Percentiles rank a stretch among this genome's conserved stretches.
These are phyloP conservation scores for Ophiostoma sp. DNA, from an alignment of 2,329 filamentous ascomycete species.

Conservation along the genomic window DNA sequence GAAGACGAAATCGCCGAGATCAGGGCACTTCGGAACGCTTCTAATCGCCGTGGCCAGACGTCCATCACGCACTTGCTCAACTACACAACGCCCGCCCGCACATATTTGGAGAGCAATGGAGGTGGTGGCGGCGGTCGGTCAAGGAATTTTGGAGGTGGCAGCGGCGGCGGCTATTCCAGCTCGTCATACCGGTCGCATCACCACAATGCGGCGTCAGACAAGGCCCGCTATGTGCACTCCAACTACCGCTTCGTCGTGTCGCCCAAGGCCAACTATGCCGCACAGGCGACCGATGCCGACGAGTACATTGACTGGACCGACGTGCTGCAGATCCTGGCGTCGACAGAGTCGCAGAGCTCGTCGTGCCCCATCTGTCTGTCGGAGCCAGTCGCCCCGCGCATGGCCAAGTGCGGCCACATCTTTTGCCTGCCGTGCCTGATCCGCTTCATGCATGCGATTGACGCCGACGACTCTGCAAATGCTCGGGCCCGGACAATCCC, in stretches of 20 bases:
- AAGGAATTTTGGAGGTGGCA: conserved; percentile 41
- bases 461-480: conserved; percentile 58
- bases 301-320: conserved; percentile 85
- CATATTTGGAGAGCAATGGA: conserved; percentile 43
- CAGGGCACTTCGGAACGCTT: conserved; percentile 51
- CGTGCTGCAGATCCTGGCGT: conserved; percentile 87
- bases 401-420: conserved; percentile 96
- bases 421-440: conserved; percentile 92
- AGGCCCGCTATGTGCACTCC: conserved; percentile 84
- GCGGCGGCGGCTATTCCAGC: conserved; percentile 37
- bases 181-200: conserved; percentile 67
- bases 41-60: conserved; percentile 81
- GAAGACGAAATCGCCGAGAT: conserved; percentile 87
- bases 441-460: conserved; percentile 85
- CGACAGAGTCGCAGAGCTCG: conserved; percentile 77
- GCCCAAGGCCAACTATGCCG: conserved; percentile 70
- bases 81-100: conserved; percentile 74
- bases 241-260: conserved; percentile 97
- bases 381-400: conserved; percentile 85
- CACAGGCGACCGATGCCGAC: conserved; percentile 80
- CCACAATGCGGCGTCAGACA: conserved; percentile 68
- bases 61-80: conserved; percentile 96
- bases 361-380: conserved; percentile 94
- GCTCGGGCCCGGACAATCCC: neutral
- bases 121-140: conserved; percentile 38